These are phyloP conservation scores for Cephaloascus fragrans DNA, from an alignment of 805 yeast genomes.

Conservation along the genomic window DNA sequence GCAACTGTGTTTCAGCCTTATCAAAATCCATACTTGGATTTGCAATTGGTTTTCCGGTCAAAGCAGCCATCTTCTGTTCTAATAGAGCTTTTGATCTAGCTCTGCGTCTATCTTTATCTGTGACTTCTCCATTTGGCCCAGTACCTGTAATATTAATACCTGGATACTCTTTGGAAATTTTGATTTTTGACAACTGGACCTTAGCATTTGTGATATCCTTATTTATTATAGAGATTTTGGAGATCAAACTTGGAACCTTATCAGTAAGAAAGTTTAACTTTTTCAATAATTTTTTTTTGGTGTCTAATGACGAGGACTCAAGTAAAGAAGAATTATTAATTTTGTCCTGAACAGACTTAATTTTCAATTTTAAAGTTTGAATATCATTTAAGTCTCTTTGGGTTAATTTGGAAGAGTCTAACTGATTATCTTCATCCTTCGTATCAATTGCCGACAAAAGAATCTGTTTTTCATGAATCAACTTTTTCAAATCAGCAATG, in stretches of 20 bases:
- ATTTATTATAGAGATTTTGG: conserved; percentile 54
- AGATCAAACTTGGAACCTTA: conserved; percentile 61
- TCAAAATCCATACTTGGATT: conserved; percentile 31
- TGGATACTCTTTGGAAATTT: conserved; percentile 56
- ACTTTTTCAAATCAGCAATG: conserved; percentile 48
- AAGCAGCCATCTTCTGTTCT: conserved; percentile 83
- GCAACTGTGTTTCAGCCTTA: conserved; percentile 43
- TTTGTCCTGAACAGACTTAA: conserved; percentile 34
- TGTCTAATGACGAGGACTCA: conserved; percentile 25
- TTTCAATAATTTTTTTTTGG: conserved; percentile 40
- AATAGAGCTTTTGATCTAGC: conserved; percentile 73
- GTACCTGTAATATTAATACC: conserved; percentile 62
- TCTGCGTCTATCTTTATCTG: conserved; percentile 73
- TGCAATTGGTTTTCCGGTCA: conserved; percentile 65
- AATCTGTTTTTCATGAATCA: conserved; percentile 63
- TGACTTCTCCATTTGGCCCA: conserved; percentile 79
- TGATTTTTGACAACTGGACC: conserved; percentile 49
- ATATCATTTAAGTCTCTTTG: conserved; percentile 44
- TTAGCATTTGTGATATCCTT: conserved; percentile 58
- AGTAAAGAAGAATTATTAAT: conserved; percentile 15
- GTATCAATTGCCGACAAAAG: conserved; percentile 64
- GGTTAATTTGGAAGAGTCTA: conserved; percentile 6
- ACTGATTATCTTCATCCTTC: conserved; percentile 39
- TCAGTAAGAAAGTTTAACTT: conserved; percentile 59
- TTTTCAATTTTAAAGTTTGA: conserved; percentile 52